phyloP scores from a whole-genome alignment of 1,284 basidiomycete species.

The Ganoderma sp. region DNA sequence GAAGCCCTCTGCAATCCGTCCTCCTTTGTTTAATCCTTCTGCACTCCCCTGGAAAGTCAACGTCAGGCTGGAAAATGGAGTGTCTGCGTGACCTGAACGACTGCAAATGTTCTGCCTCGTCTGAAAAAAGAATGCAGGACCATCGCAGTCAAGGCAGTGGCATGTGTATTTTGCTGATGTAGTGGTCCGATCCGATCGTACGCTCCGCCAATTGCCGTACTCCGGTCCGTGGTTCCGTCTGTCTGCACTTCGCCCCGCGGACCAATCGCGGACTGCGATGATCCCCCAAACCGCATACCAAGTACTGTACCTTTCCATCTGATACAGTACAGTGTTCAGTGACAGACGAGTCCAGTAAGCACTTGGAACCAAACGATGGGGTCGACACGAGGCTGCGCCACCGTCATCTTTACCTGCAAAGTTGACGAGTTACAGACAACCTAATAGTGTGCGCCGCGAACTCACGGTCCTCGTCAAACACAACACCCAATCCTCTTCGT shows the following conservation, averaged over 20 bases:
- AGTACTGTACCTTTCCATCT: background rate
- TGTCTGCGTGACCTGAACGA: too few relatives aligned
- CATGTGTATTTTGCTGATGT: too few relatives aligned
- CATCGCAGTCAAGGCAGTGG: too few relatives aligned
- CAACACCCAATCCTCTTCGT: background rate
- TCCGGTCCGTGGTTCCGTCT: background rate
- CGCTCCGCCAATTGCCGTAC: background rate
- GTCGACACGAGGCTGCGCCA: background rate
- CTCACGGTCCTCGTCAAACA: background rate
- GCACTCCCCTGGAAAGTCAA: too few relatives aligned
- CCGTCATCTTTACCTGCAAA: background rate
- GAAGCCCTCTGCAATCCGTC: too few relatives aligned
- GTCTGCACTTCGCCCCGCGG: background rate
- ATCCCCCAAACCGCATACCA: background rate
- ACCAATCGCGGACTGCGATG: background rate
- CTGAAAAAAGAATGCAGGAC: too few relatives aligned
- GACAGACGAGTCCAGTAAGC: background rate
- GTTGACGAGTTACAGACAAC: background rate
- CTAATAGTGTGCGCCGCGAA: background rate
- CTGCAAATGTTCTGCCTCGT: too few relatives aligned
- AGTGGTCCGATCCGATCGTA: background rate
- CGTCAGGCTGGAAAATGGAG: too few relatives aligned
- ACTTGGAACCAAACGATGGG: background rate
- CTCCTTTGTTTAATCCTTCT: too few relatives aligned
- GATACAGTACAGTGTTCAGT: background rate